phyloP scores from a whole-genome alignment of 2,329 filamentous ascomycete species.

The Pyrenophora graminea region DNA sequence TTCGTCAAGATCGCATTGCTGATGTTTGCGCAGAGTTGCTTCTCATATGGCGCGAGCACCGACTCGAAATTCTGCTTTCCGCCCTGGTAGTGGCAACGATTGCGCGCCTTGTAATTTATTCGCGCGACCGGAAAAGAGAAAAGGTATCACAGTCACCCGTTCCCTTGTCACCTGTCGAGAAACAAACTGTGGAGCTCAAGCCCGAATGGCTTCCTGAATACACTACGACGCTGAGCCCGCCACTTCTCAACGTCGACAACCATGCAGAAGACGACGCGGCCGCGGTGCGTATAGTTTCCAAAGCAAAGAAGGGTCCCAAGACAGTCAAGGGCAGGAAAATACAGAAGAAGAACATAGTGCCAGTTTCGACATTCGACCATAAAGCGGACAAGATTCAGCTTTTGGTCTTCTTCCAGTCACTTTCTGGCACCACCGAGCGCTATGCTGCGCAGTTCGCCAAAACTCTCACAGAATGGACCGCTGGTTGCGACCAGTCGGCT shows the following conservation, averaged over 20 bases:
- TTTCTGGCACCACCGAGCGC: slow-evolving; percentile 81
- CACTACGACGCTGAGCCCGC: slow-evolving; percentile 30
- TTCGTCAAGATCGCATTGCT: neutral
- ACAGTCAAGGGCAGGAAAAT: slow-evolving; percentile 45
- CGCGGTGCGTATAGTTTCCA: slow-evolving; percentile 24
- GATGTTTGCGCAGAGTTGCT: slow-evolving; percentile 37
- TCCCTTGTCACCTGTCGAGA: slow-evolving; percentile 39
- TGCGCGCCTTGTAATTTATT: slow-evolving; percentile 35
- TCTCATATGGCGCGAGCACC: slow-evolving; percentile 44
- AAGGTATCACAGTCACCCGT: slow-evolving; percentile 38
- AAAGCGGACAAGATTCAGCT: slow-evolving; percentile 63
- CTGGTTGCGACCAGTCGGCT: slow-evolving; percentile 40
- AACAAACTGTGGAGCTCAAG: slow-evolving; percentile 36
- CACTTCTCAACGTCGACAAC: slow-evolving; percentile 32
- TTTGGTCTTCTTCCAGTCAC: slow-evolving; percentile 84
- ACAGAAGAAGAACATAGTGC: slow-evolving; percentile 24
- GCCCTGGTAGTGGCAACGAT: slow-evolving; percentile 35
- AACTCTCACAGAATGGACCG: slow-evolving; percentile 54
- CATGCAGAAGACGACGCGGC: slow-evolving; percentile 35
- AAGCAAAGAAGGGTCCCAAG: slow-evolving; percentile 42
- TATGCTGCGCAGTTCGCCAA: slow-evolving; percentile 68
- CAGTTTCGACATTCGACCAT: slow-evolving; percentile 31
- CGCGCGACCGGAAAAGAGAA: slow-evolving; percentile 31
- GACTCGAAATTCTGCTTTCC: slow-evolving; percentile 40
- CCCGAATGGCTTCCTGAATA: slow-evolving; percentile 45